These are phyloP conservation scores for Fomitopsis pulvina DNA, from an alignment of 768 basidiomycete genomes.

Conservation along the genomic window DNA sequence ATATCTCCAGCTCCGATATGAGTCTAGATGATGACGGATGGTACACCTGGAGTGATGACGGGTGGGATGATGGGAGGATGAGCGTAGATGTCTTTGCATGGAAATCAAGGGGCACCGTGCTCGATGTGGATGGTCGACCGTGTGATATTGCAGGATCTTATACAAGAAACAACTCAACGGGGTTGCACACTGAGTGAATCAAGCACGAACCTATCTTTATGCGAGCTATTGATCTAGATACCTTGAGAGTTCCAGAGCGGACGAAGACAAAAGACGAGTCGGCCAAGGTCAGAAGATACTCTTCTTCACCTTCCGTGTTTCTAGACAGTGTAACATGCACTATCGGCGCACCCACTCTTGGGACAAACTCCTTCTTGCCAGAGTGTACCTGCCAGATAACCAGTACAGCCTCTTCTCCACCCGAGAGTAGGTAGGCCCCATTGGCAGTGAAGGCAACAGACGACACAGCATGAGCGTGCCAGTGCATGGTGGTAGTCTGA, in stretches of 20 bases:
- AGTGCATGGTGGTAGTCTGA: constrained; percentile 84
- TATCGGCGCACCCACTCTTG: constrained; percentile 86
- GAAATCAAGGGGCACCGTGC: constrained; percentile 60
- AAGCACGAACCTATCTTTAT: constrained; percentile 62
- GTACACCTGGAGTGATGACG: constrained; percentile 91
- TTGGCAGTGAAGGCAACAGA: constrained; percentile 83
- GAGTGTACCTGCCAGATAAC: constrained; percentile 95
- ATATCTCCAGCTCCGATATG: constrained; percentile 83
- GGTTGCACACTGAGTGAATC: background rate
- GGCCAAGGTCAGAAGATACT: constrained; percentile 76
- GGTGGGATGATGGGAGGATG: constrained; percentile 89
- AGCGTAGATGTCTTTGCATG: constrained; percentile 71
- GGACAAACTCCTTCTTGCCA: constrained; percentile 86
- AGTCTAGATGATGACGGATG: constrained; percentile 66
- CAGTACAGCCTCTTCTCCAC: constrained; percentile 93
- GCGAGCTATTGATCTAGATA: constrained; percentile 66
- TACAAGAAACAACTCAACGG: background rate
- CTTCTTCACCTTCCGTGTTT: constrained; percentile 56
- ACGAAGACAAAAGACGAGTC: constrained; percentile 82
- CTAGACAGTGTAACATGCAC: constrained; percentile 57
- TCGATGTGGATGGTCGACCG: constrained; percentile 32
- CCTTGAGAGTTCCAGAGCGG: constrained; percentile 60
- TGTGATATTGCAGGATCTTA: constrained; percentile 31
- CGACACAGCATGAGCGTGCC: constrained; percentile 94
- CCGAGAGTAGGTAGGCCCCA: constrained; percentile 88